These are phyloP conservation scores for Rhynchosporium agropyri DNA, from an alignment of 2,329 filamentous ascomycete genomes.

Conservation along the genomic window DNA sequence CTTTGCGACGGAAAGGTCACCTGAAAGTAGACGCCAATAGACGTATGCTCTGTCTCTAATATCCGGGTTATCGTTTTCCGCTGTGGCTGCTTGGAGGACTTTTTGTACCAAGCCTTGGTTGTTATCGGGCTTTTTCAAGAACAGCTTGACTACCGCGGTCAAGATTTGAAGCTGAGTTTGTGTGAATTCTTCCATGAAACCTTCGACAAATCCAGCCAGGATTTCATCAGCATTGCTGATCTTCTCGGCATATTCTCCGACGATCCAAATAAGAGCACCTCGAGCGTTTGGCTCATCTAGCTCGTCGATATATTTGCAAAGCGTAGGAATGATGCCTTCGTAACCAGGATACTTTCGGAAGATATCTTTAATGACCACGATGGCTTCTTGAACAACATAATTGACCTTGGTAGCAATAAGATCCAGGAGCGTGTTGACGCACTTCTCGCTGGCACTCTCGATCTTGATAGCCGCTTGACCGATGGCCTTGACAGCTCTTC, in stretches of 20 bases:
- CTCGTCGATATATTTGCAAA: constrained; percentile 97
- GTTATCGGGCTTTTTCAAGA: constrained; percentile 93
- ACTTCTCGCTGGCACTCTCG: constrained; percentile 90
- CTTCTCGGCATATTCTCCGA: constrained; percentile 98
- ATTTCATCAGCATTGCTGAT: constrained; percentile 99
- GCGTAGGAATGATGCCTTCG: constrained; percentile 93
- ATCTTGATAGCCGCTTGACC: constrained; percentile 99
- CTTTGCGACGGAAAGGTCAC: constrained; percentile 88
- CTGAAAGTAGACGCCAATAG: constrained; percentile 95
- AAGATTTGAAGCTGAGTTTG: constrained; percentile 99
- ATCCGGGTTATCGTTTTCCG: constrained; percentile 96
- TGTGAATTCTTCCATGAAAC: constrained; percentile 94
- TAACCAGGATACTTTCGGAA: constrained; percentile 97
- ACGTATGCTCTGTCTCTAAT: constrained; percentile 96
- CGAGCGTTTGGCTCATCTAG: constrained; percentile 91
- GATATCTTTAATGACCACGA: constrained; percentile 99
- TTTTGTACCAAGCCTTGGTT: constrained; percentile 92
- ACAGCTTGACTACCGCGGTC: constrained; percentile 95
- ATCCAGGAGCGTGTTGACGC: constrained; percentile 90
- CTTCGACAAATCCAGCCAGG: constrained; percentile 85
- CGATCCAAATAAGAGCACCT: constrained; percentile 95
- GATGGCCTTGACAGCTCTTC: constrained; percentile 91
- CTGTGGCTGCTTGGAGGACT: constrained; percentile 88
- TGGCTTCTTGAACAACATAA: constrained; percentile 97
- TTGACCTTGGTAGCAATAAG: constrained; percentile 97